phyloP scores from a whole-genome alignment of 768 basidiomycete species.

The Agaricus sinodeliciosus region DNA sequence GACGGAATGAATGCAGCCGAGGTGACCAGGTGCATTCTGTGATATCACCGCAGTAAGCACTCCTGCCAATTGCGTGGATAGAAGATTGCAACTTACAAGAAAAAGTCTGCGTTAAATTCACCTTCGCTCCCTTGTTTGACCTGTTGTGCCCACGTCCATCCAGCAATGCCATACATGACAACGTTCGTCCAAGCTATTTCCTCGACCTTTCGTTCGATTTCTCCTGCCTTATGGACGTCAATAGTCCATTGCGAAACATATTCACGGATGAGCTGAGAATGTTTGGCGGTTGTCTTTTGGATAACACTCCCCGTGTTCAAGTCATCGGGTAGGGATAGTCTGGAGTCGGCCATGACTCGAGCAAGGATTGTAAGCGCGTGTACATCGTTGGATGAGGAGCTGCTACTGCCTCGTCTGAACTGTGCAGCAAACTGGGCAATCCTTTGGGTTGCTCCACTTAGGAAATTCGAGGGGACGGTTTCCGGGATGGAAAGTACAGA shows the following conservation, averaged over 20 bases:
- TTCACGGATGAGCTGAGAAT: conserved; percentile 32
- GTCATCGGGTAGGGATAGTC: conserved; percentile 21
- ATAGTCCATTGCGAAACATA: conserved; percentile 40
- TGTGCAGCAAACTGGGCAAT: conserved; percentile 1
- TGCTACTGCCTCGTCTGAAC: neutral
- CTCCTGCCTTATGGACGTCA: conserved; percentile 27
- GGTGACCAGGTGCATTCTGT: conserved; percentile 61
- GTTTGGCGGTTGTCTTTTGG: conserved; percentile 24
- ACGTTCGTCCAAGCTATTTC: conserved; percentile 53
- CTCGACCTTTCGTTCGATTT: conserved; percentile 48
- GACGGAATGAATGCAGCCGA: conserved; percentile 58
- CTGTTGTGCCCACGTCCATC: conserved; percentile 32
- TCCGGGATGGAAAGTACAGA: neutral
- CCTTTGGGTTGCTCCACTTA: neutral
- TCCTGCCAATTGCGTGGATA: neutral
- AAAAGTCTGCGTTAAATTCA: conserved; percentile 51
- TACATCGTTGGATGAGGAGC: conserved; percentile 8
- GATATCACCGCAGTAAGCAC: neutral
- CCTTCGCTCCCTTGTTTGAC: conserved; percentile 17
- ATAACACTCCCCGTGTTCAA: conserved; percentile 20
- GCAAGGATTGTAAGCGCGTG: conserved; percentile 50
- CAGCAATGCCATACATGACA: conserved; percentile 51
- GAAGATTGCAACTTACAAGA: conserved; percentile 35
- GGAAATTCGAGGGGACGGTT: neutral
- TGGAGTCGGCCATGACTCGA: conserved; percentile 45